Evolutionary conservation across 108 stramenopile species (phyloP).

Genomic region (Schizochytrium sp.): DNA sequence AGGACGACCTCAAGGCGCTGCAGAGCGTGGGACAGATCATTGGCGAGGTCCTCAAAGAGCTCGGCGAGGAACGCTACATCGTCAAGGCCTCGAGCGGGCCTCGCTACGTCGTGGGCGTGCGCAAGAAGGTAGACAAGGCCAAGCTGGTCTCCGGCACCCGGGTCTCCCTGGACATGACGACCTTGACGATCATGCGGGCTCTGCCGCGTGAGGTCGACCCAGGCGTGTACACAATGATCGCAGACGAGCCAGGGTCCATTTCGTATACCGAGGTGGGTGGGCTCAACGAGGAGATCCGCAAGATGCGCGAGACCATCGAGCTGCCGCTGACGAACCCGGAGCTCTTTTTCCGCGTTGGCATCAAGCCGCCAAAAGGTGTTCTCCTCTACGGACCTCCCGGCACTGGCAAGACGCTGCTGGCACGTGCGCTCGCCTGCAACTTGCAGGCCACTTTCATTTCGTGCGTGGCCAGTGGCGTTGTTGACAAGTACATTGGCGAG

Average conservation of each 20-base stretch:
- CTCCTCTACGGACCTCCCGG: conserved; percentile 85
- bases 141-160: conserved; percentile 88
- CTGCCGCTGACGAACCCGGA: conserved; percentile 97
- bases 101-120: conserved; percentile 91
- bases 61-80: conserved; percentile 91
- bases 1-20: conserved; percentile 79
- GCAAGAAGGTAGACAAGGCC: conserved; percentile 67
- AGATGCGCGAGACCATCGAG: conserved; percentile 94
- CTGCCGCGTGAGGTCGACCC: conserved; percentile 96
- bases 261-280: conserved; percentile 91
- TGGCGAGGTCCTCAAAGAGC: conserved; percentile 88
- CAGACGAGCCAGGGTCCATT: conserved; percentile 78
- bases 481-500: conserved; percentile 99
- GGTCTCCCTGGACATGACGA: conserved; percentile 96
- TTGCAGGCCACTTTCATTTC: conserved; percentile 92
- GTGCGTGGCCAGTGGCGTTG: conserved; percentile 93
- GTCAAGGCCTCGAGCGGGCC: conserved; percentile 93
- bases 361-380: conserved; percentile 87
- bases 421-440: conserved; percentile 89
- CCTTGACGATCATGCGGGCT: conserved; percentile 95
- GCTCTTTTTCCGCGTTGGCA: conserved; percentile 90
- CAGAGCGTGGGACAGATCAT: conserved; percentile 94
- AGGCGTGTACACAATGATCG: conserved; percentile 96
- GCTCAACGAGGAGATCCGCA: conserved; percentile 87
- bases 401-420: conserved; percentile 83